Base-by-base conservation (phyloP, 305 asterid genomes). In the Fraxinus albicans region DNA sequence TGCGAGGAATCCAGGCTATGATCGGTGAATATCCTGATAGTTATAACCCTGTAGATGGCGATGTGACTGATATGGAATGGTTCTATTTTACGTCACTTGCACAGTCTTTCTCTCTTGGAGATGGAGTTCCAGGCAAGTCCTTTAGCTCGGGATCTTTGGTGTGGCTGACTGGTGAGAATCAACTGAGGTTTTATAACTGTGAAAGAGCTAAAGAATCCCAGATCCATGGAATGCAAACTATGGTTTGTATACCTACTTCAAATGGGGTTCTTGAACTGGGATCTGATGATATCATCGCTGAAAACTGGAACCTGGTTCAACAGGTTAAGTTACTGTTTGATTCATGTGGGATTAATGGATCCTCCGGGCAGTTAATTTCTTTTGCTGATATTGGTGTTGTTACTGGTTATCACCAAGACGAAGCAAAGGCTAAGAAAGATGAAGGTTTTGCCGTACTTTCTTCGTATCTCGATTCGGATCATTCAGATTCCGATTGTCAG, bases 31-130 rank as follows among this genome's bases (percentile, higher is more conserved):
- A 50, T 44, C 38, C 76, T 8, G 86, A 79, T n/a, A n/a, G 17
- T 1, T 81, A 5, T 6, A 74, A 19, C 4, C 35, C 78, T 1
- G 31, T 7, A 2, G 91, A 83, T 60, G 89, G 87, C 8, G 94
- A 93, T 8, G 97, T 90, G 38, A 88, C 90, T 6, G 95, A 93
- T 38, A 89, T 92, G 0, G 97, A 93, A 88, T 94, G 98, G 98
- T 93, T 94, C 87, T 94, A 94, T 69, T 92, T 94, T 4, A 90
- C 89, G 94, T 94, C 98, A 2, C 86, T 93, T 3, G 94, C 97
- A 0, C 89, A 91, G 83, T 84, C 94, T 2, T 92, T 91, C 80
- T 67, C 91, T 29, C 80, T 83, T 2, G 92, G 88, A 6, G 94
- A 89, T 1, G 98, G 95, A 4, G 86, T 90, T 0, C 90, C 88